Base-by-base conservation (phyloP, 768 basidiomycete species). In the Dioszegia aurantiaca region DNA sequence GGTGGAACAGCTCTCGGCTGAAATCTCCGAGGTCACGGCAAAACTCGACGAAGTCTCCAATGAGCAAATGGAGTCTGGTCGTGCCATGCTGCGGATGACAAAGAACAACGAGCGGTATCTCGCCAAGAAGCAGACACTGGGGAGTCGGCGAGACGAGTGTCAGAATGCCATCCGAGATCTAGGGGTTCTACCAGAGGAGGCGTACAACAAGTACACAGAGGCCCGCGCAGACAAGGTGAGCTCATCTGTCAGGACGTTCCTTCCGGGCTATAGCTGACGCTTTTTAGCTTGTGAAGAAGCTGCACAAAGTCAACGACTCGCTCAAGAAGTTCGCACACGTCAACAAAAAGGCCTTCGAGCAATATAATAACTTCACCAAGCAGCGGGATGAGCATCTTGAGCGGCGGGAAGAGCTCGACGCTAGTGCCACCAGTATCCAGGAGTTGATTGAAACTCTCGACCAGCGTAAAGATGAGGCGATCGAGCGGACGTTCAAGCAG, bases 281-380 rank as follows among this genome's bases (percentile, higher is more conserved):
- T 60, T 33, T 33, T 19, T 67, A 99, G 94, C 82, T 99, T 43
- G 85, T 93, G 69, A 94, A 91, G 78, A 88, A 88, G 63, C 81
- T 99, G n/a, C 92, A 94, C 65, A 81, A 82, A 14, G 86, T 92
- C 61, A 95, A 97, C 70, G 93, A 98, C 70, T 84, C 85, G 26
- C 80, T 99, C 67, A 94, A 95, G 77, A 94, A 92, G 76, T 99
- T 93, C 69, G 89, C 91, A 0, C 92, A 97, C 72, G 94, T 98
- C 61, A 99, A 99, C 81, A 99, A 99, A 82, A 97, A 98, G 72
- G 95, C 94, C 1, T 94, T 94, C 72, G 95, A 99, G 75, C 94
- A 98, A 75, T 98, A 95, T 80, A 89, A 84, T 75, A 93, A 90
- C 73, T 98, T 98, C 76, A 95, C 93, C 8, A 97, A 94, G 73